Base-by-base conservation (phyloP, 2,329 filamentous ascomycete genomes). In the Huntiella savannae region DNA sequence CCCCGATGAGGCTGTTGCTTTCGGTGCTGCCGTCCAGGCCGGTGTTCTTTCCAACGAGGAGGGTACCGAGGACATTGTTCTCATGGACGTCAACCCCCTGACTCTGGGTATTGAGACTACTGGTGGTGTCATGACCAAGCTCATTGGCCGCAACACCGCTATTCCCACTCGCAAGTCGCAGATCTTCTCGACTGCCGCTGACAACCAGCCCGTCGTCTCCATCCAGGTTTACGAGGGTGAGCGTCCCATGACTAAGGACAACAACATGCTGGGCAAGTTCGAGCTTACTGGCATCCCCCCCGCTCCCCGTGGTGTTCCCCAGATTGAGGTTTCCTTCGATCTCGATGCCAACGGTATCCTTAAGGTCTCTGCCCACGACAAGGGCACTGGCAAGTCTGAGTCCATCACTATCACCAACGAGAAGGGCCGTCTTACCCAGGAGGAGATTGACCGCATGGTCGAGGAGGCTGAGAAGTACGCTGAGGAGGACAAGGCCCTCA, bases 371-470 rank as follows among this genome's bases (percentile, higher is more conserved):
- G 91, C 91, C 55, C 79, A 82, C 59, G 91, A 98, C 68, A 96
- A 96, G 81, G 91, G 87, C 62, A 95, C 88, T 58, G 91, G 91
- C 65, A 95, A 96, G 76, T 77, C 75, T 53, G 86, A 98, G 73
- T 86, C 82, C 53, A 96, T 98, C 65, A 96, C 91, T 57, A 98
- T 98, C 63, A 96, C 82, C 69, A 96, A 98, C 70, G 91, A 98
- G 70, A 96, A 96, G 79, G 91, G 91, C 55, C 88, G 91, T 63
- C 80, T 98, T 45, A 86, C 82, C 57, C 81, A 82, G 59, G 91
- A 98, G 56, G 91, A 98, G 66, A 98, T 98, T 57, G 88, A 96
- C 66, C 91, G 91, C 65, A 98, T 98, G 91, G 86, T 98, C 53
- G 79, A 81, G 56, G 91, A 98, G 69, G 91, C 91, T 51, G 91